Percentiles rank a stretch among this genome's conserved stretches.
Conservation (phyloP, 441 rosid genomes). For the Capsella rubella region DNA sequence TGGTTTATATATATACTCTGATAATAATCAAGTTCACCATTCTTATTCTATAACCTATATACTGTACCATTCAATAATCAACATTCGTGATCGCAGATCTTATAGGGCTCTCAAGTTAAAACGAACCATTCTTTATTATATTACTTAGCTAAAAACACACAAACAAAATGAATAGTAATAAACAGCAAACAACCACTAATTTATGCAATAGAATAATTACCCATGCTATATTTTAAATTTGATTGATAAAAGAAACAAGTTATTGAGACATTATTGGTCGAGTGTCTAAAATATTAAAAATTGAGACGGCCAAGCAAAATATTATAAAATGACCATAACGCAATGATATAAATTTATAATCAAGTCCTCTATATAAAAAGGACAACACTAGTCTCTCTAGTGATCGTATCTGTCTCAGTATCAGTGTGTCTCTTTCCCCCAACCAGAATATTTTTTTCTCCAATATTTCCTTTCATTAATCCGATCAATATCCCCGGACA, state of each 20-base stretch:
- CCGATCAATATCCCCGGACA: neutral
- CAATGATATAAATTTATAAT: neutral
- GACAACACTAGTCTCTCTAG: constrained; percentile 26
- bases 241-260: neutral
- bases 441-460: constrained; percentile 25
- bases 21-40: neutral
- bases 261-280: constrained; percentile 28
- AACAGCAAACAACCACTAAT: constrained; percentile 23
- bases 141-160: neutral
- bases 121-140: neutral
- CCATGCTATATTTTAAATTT: neutral
- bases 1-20: neutral
- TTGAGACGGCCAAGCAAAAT: neutral
- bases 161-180: constrained; percentile 4
- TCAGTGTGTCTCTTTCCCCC: constrained; percentile 32
- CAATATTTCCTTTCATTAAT: constrained; percentile 20
- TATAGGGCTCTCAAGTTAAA: neutral
- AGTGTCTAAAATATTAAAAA: constrained; percentile 6
- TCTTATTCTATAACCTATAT: neutral
- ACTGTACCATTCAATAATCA: neutral
- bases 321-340: constrained; percentile 8
- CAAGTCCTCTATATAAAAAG: constrained; percentile 28
- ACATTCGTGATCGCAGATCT: neutral
- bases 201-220: neutral
- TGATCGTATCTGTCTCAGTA: constrained; percentile 28